Evolutionary conservation across 495 filamentous ascomycete genomes (phyloP).

Genomic region (Neurospora sp.): DNA sequence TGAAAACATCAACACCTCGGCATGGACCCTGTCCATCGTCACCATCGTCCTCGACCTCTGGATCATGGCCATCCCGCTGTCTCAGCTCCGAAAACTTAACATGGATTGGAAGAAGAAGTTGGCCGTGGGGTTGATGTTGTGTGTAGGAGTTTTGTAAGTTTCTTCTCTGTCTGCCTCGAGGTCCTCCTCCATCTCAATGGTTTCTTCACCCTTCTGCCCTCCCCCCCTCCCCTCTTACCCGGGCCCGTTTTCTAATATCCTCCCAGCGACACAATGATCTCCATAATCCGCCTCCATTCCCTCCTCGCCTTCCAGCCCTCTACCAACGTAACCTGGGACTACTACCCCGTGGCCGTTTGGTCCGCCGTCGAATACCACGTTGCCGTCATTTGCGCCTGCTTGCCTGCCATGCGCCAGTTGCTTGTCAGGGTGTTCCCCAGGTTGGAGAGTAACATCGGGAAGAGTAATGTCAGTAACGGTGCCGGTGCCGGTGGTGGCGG

Average conservation of each 20-base stretch:
- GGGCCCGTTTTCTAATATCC: background rate
- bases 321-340: background rate
- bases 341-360: background rate
- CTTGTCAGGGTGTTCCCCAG: background rate
- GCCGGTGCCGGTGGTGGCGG: background rate
- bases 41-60: background rate
- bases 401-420: background rate
- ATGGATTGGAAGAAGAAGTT: background rate
- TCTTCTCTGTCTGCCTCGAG: background rate
- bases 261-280: background rate
- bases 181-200: background rate
- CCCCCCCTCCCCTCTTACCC: background rate
- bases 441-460: background rate
- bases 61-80: background rate
- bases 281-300: background rate
- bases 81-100: background rate
- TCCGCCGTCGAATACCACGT: background rate
- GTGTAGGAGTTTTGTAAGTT: background rate
- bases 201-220: background rate
- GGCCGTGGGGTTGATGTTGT: background rate
- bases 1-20: background rate
- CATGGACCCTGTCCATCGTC: background rate
- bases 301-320: background rate
- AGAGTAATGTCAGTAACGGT: background rate
- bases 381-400: background rate